phyloP scores from a whole-genome alignment of 345 rosid species.

The Cardamine occulta region DNA sequence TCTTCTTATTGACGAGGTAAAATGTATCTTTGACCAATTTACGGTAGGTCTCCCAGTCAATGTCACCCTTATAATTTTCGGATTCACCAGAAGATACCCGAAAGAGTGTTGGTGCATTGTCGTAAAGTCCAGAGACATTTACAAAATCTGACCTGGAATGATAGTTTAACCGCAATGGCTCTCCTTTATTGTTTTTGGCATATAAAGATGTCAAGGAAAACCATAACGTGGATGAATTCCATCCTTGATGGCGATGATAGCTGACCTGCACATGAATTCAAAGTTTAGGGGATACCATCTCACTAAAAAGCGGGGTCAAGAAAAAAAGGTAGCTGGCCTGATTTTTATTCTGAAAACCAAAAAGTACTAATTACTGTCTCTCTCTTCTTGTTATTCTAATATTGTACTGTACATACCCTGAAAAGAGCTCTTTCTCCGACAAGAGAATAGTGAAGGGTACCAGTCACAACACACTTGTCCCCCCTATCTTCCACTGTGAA shows the following conservation, averaged over 20 bases:
- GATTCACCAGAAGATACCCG: constrained; percentile 55
- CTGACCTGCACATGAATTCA: constrained; percentile 62
- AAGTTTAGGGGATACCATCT: constrained; percentile 12
- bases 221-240: constrained; percentile 79
- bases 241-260: constrained; percentile 60
- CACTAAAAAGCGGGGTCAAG: constrained; percentile 13
- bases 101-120: constrained; percentile 68
- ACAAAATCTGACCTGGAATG: constrained; percentile 71
- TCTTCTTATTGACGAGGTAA: constrained; percentile 85
- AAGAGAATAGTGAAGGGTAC: constrained; percentile 86
- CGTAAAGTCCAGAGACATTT: constrained; percentile 62
- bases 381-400: constrained; percentile 18
- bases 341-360: constrained; percentile 15
- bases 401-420: constrained; percentile 54
- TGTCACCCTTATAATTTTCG: constrained; percentile 58
- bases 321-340: constrained; percentile 9
- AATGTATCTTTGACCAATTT: constrained; percentile 61
- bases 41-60: constrained; percentile 68
- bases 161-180: constrained; percentile 68
- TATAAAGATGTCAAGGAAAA: constrained; percentile 83
- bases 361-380: constrained; percentile 5
- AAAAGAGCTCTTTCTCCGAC: constrained; percentile 86
- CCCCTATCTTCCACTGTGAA: constrained; percentile 71
- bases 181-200: constrained; percentile 69
- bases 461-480: constrained; percentile 57